Evolutionary conservation across 1,139 yeast genomes (phyloP).

Genomic region (Suhomyces bribrorum): DNA sequence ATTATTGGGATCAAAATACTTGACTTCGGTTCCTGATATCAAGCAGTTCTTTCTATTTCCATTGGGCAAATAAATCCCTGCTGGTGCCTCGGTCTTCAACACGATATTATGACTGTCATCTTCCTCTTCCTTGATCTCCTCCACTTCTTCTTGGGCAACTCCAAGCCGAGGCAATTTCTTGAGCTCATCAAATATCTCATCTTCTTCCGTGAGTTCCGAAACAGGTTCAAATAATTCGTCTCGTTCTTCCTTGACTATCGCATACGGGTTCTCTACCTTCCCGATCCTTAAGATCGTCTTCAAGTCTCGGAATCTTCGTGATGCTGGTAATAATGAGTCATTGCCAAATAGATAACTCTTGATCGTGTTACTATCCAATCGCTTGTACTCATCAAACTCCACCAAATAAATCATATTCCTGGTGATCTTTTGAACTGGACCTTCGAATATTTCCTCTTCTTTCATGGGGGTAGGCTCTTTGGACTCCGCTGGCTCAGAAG

Average conservation of each 20-base stretch:
- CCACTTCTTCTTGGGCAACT: conserved; percentile 52
- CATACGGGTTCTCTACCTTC: conserved; percentile 44
- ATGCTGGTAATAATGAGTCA: conserved; percentile 54
- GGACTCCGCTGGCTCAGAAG: conserved; percentile 8
- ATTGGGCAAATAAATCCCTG: conserved; percentile 73
- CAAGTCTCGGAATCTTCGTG: conserved; percentile 54
- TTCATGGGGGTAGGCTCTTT: conserved; percentile 7
- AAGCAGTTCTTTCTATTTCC: conserved; percentile 72
- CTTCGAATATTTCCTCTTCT: conserved; percentile 46
- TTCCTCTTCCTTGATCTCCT: conserved; percentile 40
- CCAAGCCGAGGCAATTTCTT: conserved; percentile 66
- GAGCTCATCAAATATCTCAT: conserved; percentile 50
- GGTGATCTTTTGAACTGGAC: conserved; percentile 63
- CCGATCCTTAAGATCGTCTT: conserved; percentile 57
- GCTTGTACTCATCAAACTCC: conserved; percentile 41
- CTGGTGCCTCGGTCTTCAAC: conserved; percentile 66
- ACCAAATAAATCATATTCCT: conserved; percentile 51
- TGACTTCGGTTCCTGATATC: conserved; percentile 75
- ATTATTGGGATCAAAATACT: conserved; percentile 82
- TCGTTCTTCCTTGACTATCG: conserved; percentile 36
- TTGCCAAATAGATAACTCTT: conserved; percentile 59
- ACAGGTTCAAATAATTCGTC: conserved; percentile 39
- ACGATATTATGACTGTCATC: conserved; percentile 47
- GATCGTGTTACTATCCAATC: conserved; percentile 24
- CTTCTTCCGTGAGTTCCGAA: conserved; percentile 37